Conservation (phyloP, 345 rosid genomes). For the Hibiscus syriacus region DNA sequence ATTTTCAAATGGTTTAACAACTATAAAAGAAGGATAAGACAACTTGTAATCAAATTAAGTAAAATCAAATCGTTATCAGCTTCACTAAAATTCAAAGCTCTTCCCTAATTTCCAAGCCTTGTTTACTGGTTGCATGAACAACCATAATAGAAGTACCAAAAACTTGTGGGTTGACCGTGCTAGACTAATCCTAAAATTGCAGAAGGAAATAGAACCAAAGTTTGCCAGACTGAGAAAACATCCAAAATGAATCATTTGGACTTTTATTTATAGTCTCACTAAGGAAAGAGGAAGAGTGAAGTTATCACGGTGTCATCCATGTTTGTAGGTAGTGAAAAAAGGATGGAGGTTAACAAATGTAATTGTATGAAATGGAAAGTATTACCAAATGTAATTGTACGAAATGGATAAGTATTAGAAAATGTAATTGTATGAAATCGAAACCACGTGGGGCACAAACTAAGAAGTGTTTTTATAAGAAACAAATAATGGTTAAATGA, state of each 20-base stretch:
- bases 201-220: neutral
- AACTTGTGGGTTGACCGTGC: neutral
- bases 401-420: too few relatives aligned
- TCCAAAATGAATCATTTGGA: neutral
- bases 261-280: neutral
- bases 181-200: neutral
- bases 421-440: too few relatives aligned
- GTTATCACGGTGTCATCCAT: neutral
- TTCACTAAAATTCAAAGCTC: neutral
- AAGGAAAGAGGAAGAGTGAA: neutral
- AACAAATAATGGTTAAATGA: neutral
- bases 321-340: neutral
- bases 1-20: neutral
- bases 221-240: neutral
- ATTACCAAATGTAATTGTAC: too few relatives aligned
- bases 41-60: neutral
- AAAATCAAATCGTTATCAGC: neutral
- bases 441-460: neutral
- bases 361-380: too few relatives aligned
- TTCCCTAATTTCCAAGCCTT: neutral
- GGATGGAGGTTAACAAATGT: neutral
- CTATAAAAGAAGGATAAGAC: neutral
- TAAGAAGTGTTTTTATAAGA: neutral
- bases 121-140: neutral
- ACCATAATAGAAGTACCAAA: neutral